A percentile compares a stretch with the other conserved stretches of the same genome.
These are phyloP conservation scores for Penicillium salamii DNA, from an alignment of 495 filamentous ascomycete species.

Conservation along the genomic window DNA sequence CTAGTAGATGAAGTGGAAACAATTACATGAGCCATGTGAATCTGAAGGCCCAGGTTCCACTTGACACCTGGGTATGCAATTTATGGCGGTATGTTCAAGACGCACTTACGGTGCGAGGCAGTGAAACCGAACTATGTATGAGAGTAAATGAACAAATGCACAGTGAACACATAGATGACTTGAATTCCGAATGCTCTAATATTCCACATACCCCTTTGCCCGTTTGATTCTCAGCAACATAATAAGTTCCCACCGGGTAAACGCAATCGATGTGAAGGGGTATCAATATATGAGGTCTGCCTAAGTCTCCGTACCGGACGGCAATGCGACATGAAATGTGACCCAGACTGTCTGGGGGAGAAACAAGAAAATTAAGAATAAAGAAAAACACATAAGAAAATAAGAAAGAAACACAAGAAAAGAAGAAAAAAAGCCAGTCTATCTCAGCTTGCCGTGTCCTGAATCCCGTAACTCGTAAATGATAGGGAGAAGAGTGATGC, in stretches of 20 bases:
- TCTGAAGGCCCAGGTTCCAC: background rate
- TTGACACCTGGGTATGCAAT: constrained; percentile 6
- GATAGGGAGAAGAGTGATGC: constrained; percentile 1
- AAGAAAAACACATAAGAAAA: constrained; percentile 9
- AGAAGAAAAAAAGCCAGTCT: constrained; percentile 22
- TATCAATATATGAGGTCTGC: constrained; percentile 30
- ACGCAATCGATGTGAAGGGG: constrained; percentile 22
- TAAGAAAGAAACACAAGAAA: constrained; percentile 6
- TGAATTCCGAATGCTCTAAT: constrained; percentile 8
- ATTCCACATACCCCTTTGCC: constrained; percentile 8
- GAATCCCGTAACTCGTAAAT: constrained; percentile 27
- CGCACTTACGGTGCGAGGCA: background rate
- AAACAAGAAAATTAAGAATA: constrained; percentile 6
- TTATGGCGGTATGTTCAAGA: background rate
- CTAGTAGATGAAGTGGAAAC: background rate
- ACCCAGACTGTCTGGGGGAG: constrained; percentile 10
- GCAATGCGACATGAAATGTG: constrained; percentile 7
- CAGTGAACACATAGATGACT: background rate
- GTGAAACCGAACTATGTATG: background rate
- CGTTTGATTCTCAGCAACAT: constrained; percentile 8
- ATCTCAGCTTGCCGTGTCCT: constrained; percentile 21
- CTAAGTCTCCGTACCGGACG: constrained; percentile 10
- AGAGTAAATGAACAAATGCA: background rate
- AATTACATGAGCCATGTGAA: background rate
- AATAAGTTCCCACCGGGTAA: constrained; percentile 13